Base-by-base conservation (phyloP, 768 basidiomycete species). In the Lyophyllum shimeji region DNA sequence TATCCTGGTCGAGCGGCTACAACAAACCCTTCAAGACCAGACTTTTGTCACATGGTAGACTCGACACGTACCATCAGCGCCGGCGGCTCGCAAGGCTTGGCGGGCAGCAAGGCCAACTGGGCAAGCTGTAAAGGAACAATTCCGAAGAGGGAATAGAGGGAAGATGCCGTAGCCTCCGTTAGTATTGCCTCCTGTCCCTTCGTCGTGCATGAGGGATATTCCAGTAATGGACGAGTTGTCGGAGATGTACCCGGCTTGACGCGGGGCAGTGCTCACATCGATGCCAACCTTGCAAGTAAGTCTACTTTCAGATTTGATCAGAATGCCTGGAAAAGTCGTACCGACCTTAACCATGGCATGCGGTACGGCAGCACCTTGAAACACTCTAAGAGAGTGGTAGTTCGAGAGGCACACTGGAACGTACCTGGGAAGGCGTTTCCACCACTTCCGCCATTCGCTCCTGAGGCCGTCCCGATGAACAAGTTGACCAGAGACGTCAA, bases 151-250 rank as follows among this genome's bases (percentile, higher is more conserved):
- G 53, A 81, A 81, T 3, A 82, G 66, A 2, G 80, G 79, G 54
- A 81, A 82, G 40, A 79, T 71, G n/a, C 80, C 80, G 49, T 78
- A 80, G 21, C 80, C 80, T 18, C 80, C 78, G 53, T 73, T 66
- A 3, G 75, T 73, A 53, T 80, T 80, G n/a, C 79, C 79, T 17
- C 80, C 80, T 1, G 80, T 82, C 0, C 80, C 80, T 64, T 82
- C 80, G 54, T 82, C 79, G 52, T 82, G 80, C 76, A 81, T 77
- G 31, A 80, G 67, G 15, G 78, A 80, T 24, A 82, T 79, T 0
- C 79, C 79, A 48, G 72, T 72, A 29, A 74, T 75, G 2, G 70
- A 65, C 1, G 73, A 76, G 57, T 77, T 80, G 60, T 76, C 77
- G 12, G 72, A 62, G n/a, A 80, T 70, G 57, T 81, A 81, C 47